Evolutionary conservation across 345 rosid genomes (phyloP), one percentile per base, ranked within the genome.

Genomic region (Iberis pinnata): DNA sequence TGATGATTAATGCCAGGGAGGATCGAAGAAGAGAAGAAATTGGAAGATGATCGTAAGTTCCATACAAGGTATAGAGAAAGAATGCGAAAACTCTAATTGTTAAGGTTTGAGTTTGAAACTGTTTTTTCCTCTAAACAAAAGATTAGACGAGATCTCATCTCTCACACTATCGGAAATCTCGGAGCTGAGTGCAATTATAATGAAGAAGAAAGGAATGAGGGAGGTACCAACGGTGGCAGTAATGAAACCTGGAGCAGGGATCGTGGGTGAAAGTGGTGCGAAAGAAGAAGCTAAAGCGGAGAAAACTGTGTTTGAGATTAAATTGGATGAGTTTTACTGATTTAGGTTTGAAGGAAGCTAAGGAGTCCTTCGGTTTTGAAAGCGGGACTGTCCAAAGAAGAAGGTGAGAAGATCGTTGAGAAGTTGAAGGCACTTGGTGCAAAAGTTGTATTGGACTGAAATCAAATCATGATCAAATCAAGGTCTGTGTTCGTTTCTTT

Each of bases 281-380:
- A n/a, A n/a, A 83, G 60, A 29, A 9, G 97, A 89, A 71, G 71
- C 79, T 71, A 82, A 83, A 63, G 73, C 79, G 1, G 95, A 82
- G 69, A 82, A 89, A 74, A 84, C 90, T 6, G 90, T 73, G 45
- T 89, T 89, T 50, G 97, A 89, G 64, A 35, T 89, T 53, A 89
- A 84, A 20, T 46, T 89, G 76, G 94, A 89, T 35, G 60, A 68
- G 74, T 59, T 80, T 82, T 39, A 89, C 96, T 36, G 94, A 82
- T 70, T 73, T 89, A 72, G 94, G 95, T 52, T 80, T 89, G 24
- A 89, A 86, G 78, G 96, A 86, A 77, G 96, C 96, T 13, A 89
- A 89, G 65, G 94, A 76, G 80, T 22, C 90, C 95, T 1, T 27
- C 77, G 0, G 63, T 89, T 32, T 67, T 84, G 72, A 89, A 86